Evolutionary conservation across 495 filamentous ascomycete species (phyloP), one percentile per base, ranked within the genome.

Genomic region (Tuber magnatum): DNA sequence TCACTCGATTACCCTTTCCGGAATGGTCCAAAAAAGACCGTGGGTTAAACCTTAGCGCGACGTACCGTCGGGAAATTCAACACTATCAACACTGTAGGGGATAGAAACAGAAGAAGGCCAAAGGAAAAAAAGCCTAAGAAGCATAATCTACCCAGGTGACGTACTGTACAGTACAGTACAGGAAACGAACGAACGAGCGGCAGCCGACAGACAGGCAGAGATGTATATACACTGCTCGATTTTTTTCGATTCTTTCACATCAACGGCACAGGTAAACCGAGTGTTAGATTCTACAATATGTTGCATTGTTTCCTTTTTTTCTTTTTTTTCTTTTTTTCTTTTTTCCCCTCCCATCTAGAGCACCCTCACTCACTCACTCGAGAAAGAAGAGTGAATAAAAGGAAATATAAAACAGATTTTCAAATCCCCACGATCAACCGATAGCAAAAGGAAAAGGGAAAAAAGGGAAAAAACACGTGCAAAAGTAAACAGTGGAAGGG

Each of bases 331-430:
- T 32, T 65, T 12, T 16, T 16, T 65, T 35, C 5, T n/a, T 35
- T 35, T 65, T 14, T 65, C 14, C 56, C 56, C 51, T 28, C 56
- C 28, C 56, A 65, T 20, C 28, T 28, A 65, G 14, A 28, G 16
- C 28, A 65, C 56, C 32, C 56, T 28, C n/a, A 28, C 51, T 61
- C n/a, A 28, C 3, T 61, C 51, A 61, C n/a, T 61, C 3, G 56
- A 9, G 56, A 56, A 28, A 14, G n/a, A 61, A 61, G 56, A 32
- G 28, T 16, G 28, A 65, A 65, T 28, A 65, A 56, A 56, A 56
- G n/a, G 22, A 10, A 65, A 65, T 65, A 65, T 35, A 32, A 65
- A 65, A 65, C 56, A 65, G 56, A 65, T 65, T 65, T 65, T 35
- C 56, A 16, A 35, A 65, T 28, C 56, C 56, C 10, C 32, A 32